phyloP scores from a whole-genome alignment of 768 basidiomycete genomes.

The Tricholomella constricta region DNA sequence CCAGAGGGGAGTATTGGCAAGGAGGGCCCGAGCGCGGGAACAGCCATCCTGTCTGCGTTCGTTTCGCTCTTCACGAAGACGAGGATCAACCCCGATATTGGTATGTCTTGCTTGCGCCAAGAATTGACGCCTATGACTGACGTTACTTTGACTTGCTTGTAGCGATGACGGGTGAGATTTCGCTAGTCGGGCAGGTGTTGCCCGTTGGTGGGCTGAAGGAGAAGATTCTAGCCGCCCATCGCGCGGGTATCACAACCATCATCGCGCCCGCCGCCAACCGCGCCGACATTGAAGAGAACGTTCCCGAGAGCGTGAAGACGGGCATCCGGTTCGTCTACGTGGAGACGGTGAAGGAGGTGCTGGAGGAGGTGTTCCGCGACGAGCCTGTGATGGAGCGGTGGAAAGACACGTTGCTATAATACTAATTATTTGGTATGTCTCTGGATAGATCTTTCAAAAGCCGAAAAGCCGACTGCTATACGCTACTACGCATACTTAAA shows the following conservation, averaged over 20 bases:
- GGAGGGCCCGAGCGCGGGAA: conserved; percentile 96
- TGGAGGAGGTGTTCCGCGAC: conserved; percentile 83
- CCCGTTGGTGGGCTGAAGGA: conserved; percentile 96
- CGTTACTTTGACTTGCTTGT: not conserved
- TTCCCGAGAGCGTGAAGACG: conserved; percentile 92
- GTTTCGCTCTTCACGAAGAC: conserved; percentile 90
- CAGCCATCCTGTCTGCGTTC: conserved; percentile 88
- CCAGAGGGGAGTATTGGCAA: conserved; percentile 92
- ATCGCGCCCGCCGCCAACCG: conserved; percentile 86
- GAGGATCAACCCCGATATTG: conserved; percentile 83
- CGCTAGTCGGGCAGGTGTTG: conserved; percentile 92
- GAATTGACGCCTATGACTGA: not conserved
- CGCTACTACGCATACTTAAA: conserved; percentile 5
- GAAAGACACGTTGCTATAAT: conserved; percentile 52
- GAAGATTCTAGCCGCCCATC: conserved; percentile 95
- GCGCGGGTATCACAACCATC: conserved; percentile 94
- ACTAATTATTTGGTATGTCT: conserved; percentile 9
- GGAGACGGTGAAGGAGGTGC: conserved; percentile 87
- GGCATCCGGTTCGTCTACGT: conserved; percentile 96
- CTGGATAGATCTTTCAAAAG: not conserved
- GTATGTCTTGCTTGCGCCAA: conserved; percentile 54
- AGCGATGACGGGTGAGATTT: conserved; percentile 99
- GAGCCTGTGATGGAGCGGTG: conserved; percentile 59
- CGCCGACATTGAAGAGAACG: conserved; percentile 96
- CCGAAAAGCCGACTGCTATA: not conserved